Evolutionary conservation across 2,329 filamentous ascomycete species (phyloP).

Genomic region (Neonectria punicea): DNA sequence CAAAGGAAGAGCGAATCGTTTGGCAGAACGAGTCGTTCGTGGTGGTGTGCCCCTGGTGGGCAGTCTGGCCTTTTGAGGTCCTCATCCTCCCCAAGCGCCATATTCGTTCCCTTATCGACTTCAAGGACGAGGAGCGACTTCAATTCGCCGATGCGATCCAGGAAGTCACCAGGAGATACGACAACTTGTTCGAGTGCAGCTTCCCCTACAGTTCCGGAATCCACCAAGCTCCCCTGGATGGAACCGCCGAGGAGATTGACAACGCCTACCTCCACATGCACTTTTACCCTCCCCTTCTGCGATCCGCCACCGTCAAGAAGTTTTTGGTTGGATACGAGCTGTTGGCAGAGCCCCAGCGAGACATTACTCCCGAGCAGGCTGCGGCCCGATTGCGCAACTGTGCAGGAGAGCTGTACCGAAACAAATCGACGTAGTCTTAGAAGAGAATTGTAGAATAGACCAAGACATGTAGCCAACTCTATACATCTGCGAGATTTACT

Average conservation of each 20-base stretch:
- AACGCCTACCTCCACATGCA: constrained; percentile 95
- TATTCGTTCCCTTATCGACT: constrained; percentile 84
- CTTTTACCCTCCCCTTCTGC: constrained; percentile 93
- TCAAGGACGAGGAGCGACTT: constrained; percentile 75
- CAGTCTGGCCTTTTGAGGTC: constrained; percentile 95
- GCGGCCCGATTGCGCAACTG: constrained; percentile 80
- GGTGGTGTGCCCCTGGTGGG: constrained; percentile 97
- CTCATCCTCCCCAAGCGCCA: constrained; percentile 88
- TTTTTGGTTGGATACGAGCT: constrained; percentile 97
- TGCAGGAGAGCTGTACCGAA: constrained; percentile 86
- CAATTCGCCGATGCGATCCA: constrained; percentile 86
- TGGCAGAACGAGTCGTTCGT: constrained; percentile 89
- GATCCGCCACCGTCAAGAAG: constrained; percentile 93
- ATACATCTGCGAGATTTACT: not conserved
- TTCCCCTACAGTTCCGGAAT: constrained; percentile 98
- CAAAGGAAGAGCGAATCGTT: constrained; percentile 86
- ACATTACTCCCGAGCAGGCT: constrained; percentile 97
- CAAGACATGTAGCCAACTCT: not conserved
- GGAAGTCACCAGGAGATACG: constrained; percentile 90
- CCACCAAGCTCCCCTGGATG: constrained; percentile 91
- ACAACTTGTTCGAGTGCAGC: constrained; percentile 95
- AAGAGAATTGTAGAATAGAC: constrained; percentile 27
- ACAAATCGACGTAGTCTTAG: constrained; percentile 49
- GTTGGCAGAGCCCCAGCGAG: constrained; percentile 96
- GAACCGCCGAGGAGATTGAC: constrained; percentile 84